A percentile compares a stretch with the other conserved stretches of the same genome.
phyloP scores from a whole-genome alignment of 306 rosid genomes.

The Quillaja saponaria region DNA sequence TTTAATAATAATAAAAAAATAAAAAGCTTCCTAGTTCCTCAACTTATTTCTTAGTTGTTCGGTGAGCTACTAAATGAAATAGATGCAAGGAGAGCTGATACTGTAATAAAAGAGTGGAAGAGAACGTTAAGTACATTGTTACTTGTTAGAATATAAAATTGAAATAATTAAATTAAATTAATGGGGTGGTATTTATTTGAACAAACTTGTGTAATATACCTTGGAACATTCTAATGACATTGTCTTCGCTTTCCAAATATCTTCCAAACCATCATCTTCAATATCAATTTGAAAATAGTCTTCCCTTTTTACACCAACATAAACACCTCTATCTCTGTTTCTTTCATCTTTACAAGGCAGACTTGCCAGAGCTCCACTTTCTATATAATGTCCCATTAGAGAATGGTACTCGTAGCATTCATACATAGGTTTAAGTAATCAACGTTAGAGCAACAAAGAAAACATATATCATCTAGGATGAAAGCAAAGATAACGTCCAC shows the following conservation, averaged over 20 bases:
- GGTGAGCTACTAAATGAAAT: too few relatives aligned
- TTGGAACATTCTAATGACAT: conserved; percentile 49
- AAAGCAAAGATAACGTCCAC: too few relatives aligned
- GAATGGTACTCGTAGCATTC: conserved; percentile 38
- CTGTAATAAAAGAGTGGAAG: not conserved
- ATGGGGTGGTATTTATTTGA: not conserved
- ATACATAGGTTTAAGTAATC: not conserved
- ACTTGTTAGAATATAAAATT: not conserved
- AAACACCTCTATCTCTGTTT: conserved; percentile 57
- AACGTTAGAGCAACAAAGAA: too few relatives aligned
- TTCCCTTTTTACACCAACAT: conserved; percentile 63
- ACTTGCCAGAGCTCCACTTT: conserved; percentile 29
- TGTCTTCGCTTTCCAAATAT: conserved; percentile 55
- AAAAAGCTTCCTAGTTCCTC: too few relatives aligned
- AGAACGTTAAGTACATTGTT: not conserved
- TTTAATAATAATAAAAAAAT: too few relatives aligned
- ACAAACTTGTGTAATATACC: conserved; percentile 29
- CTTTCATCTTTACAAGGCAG: conserved; percentile 25
- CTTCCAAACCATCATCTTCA: conserved; percentile 48
- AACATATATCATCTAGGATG: too few relatives aligned
- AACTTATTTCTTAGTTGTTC: too few relatives aligned
- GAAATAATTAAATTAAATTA: not conserved
- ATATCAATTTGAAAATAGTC: conserved; percentile 38
- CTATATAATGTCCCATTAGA: conserved; percentile 29
- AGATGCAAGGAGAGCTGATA: not conserved